phyloP scores from a whole-genome alignment of 1,284 basidiomycete species.

The Marasmius oreades region DNA sequence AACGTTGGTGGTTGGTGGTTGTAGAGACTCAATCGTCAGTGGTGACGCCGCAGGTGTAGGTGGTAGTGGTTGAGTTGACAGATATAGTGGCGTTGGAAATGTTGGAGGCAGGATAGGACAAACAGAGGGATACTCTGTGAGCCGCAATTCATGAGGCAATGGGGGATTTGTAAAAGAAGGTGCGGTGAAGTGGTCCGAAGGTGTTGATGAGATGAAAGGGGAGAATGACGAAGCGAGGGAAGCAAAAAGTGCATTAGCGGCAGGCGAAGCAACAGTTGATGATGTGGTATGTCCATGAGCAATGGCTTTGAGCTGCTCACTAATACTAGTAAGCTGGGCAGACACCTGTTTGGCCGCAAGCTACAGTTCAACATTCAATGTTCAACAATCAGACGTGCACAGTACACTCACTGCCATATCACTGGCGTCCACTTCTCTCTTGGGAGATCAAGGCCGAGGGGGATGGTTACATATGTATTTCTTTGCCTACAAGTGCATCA shows the following conservation, averaged over 20 bases:
- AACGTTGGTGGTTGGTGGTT: neutral
- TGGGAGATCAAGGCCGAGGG: conserved; percentile 4
- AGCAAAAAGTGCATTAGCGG: neutral
- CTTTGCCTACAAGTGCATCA: conserved; percentile 1
- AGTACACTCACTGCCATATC: neutral
- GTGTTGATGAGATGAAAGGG: too few relatives aligned
- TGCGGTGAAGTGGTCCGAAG: too few relatives aligned
- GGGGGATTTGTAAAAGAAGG: too few relatives aligned
- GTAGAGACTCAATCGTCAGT: neutral
- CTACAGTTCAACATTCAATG: neutral
- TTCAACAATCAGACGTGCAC: neutral
- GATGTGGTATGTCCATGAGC: conserved; percentile 4
- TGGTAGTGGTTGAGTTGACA: too few relatives aligned
- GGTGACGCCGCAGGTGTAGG: neutral
- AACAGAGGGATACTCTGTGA: too few relatives aligned
- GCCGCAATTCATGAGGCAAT: too few relatives aligned
- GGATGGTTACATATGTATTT: conserved; percentile 5
- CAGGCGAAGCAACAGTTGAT: conserved; percentile 3
- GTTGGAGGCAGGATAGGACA: too few relatives aligned
- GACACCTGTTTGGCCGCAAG: neutral
- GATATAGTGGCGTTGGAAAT: too few relatives aligned
- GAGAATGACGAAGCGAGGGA: neutral
- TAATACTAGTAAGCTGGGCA: neutral
- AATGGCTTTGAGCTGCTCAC: conserved; percentile 1
- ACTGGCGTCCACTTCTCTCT: neutral